phyloP scores from a whole-genome alignment of 768 basidiomycete species.

The Pholiota conissans region DNA sequence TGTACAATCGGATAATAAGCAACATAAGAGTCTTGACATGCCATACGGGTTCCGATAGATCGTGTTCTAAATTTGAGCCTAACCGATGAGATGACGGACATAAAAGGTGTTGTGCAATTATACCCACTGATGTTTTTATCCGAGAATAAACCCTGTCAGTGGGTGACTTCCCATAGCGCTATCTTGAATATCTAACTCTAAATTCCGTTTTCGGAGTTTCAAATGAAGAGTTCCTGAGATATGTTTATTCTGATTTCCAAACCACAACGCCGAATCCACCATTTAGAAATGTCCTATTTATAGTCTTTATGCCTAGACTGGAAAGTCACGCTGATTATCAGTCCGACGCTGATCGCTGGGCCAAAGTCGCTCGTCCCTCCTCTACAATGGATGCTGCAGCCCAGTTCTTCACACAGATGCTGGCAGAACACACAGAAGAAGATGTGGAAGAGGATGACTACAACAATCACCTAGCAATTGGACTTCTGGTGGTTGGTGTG shows the following conservation, averaged over 20 bases:
- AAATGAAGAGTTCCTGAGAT: too few species aligned
- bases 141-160: constrained; percentile 2
- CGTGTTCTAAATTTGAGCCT: background rate
- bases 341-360: too few species aligned
- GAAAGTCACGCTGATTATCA: too few species aligned
- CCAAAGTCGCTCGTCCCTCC: too few species aligned
- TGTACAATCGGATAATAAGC: background rate
- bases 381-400: too few species aligned
- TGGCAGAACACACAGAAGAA: background rate
- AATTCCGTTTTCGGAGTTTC: too few species aligned
- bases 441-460: background rate
- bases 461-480: background rate
- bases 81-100: background rate
- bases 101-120: background rate
- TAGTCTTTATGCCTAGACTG: too few species aligned
- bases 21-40: background rate
- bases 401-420: too few species aligned
- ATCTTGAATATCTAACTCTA: too few species aligned
- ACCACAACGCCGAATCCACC: too few species aligned
- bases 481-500: constrained; percentile 1
- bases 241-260: too few species aligned
- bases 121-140: constrained; percentile 8
- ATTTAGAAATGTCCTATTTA: too few species aligned
- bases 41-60: constrained; percentile 1
- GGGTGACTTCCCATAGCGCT: background rate